Base-by-base conservation (phyloP, 257 asterid species). In the Penstemon newberryi region DNA sequence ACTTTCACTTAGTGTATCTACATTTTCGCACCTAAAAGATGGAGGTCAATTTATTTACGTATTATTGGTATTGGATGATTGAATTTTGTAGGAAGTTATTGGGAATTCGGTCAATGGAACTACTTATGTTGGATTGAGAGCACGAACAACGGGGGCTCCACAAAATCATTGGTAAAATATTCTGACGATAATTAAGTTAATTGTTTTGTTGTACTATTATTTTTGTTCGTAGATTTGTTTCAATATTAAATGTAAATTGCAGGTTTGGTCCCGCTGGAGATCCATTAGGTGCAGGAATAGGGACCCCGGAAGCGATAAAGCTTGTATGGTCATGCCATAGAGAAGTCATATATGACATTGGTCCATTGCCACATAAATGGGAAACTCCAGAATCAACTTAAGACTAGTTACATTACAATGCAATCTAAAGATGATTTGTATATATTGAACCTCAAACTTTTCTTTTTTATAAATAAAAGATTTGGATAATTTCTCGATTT, bases 201-300 rank as follows among this genome's bases (percentile, higher is more conserved):
- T 55, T 3, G 8, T 7, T 40, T 44, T 1, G 1, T 2, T 60
- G 62, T 19, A 0, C 53, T 0, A 8, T 33, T 33, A 6, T 33
- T 25, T 60, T 15, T 71, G 12, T 39, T 9, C 54, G 6, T 0
- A 25, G 13, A 47, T 39, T 4, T 61, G 5, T 40, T 15, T 1
- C n/a, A 5, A 6, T 3, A 40, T 45, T 58, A 15, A 36, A 3
- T 15, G 43, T 18, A n/a, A 40, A 8, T 5, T 70, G 55, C 70
- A 90, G 97, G 97, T 90, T 90, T 55, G 95, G 97, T 11, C 96
- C 97, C 2, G 86, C 90, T 0, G 98, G 97, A 66, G 98, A 90
- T 72, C 97, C 95, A 25, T 80, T 90, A 71, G 94, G 97, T 44
- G 97, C 96, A 0, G 97, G 98, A 55, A 93, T 90, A 36, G 98